phyloP scores from a whole-genome alignment of 371 early-diverging fungal genomes.

The Umbelopsis sp. region DNA sequence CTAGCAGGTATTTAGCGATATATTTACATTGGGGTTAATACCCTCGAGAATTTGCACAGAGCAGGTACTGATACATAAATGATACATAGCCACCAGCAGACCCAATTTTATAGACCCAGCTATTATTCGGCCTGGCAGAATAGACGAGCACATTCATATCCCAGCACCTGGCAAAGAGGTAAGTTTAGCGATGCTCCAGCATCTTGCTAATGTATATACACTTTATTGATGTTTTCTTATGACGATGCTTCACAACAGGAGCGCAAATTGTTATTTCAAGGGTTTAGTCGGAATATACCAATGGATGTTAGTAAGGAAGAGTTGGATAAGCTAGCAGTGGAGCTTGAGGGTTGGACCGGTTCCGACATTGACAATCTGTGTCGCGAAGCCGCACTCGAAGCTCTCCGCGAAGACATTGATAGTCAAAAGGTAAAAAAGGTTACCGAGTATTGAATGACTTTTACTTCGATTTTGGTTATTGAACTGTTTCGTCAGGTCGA shows the following conservation, averaged over 20 bases:
- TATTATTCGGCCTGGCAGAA: conserved; percentile 97
- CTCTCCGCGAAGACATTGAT: conserved; percentile 58
- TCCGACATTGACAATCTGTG: conserved; percentile 67
- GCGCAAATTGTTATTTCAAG: conserved; percentile 57
- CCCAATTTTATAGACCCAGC: conserved; percentile 91
- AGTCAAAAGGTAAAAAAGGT: conserved; percentile 41
- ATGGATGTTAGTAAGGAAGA: conserved; percentile 39
- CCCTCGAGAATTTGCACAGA: too few relatives aligned
- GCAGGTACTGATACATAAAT: too few relatives aligned
- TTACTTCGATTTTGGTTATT: too few relatives aligned
- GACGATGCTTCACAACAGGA: conserved; percentile 34
- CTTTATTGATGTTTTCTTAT: background rate
- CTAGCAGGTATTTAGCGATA: conserved; percentile 64
- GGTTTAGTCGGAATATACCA: conserved; percentile 65
- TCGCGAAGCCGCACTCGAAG: conserved; percentile 64
- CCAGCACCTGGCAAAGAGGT: conserved; percentile 85
- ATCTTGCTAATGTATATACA: conserved; percentile 8
- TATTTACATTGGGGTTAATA: too few relatives aligned
- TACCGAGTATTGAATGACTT: background rate
- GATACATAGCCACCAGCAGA: conserved; percentile 57
- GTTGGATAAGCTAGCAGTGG: conserved; percentile 29
- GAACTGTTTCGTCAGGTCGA: background rate
- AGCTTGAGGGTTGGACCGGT: conserved; percentile 57
- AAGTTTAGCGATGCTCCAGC: background rate
- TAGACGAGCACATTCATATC: conserved; percentile 98